Conservation (phyloP, 2,329 filamentous ascomycete genomes). For the Malbranchea cinnamomea region DNA sequence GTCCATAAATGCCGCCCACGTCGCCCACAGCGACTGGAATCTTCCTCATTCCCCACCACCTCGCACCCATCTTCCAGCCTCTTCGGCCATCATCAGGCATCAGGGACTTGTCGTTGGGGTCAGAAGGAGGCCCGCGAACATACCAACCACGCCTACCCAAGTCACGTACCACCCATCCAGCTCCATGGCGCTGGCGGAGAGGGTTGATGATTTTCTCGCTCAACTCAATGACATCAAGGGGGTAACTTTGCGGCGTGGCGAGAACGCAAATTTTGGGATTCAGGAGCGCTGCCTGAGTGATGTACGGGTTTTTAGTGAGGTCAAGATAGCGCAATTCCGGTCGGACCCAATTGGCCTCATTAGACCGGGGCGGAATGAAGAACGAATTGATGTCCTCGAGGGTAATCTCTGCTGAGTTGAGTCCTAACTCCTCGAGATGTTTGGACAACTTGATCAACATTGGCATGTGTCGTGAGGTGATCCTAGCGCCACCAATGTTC, state of each 20-base stretch:
- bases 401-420: conserved; percentile 51
- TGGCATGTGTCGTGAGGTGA: conserved; percentile 49
- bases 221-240: conserved; percentile 64
- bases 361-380: conserved; percentile 29
- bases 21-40: conserved; percentile 40
- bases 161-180: conserved; percentile 59
- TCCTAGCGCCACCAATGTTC: conserved; percentile 59
- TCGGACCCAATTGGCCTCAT: conserved; percentile 36
- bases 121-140: conserved; percentile 31
- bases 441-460: conserved; percentile 51
- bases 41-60: conserved; percentile 72
- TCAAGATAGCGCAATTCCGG: conserved; percentile 61
- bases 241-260: conserved; percentile 44
- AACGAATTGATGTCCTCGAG: conserved; percentile 49
- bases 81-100: conserved; percentile 42
- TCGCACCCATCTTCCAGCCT: conserved; percentile 71
- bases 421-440: conserved; percentile 59
- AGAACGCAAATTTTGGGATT: conserved; percentile 40
- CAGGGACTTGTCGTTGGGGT: conserved; percentile 15
- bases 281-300: conserved; percentile 44
- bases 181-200: conserved; percentile 45
- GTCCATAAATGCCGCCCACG: conserved; percentile 43
- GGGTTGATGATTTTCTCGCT: conserved; percentile 52
- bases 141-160: conserved; percentile 55
- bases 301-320: conserved; percentile 50